Conservation (phyloP, 2,329 filamentous ascomycete species). For the Ophiostoma montium region DNA sequence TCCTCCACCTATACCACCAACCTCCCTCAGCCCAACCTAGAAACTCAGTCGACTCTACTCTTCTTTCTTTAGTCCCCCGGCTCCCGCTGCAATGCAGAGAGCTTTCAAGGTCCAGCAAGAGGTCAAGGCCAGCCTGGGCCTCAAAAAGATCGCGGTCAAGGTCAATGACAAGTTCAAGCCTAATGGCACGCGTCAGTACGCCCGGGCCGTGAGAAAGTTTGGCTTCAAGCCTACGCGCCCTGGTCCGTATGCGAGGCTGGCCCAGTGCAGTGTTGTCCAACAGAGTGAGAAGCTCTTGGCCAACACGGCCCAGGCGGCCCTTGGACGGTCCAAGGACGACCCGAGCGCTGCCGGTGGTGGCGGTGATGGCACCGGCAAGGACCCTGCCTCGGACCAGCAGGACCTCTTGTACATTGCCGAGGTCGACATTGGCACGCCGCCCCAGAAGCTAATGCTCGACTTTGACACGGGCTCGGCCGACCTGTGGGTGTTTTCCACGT, state of each 20-base stretch:
- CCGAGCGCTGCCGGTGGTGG: too few relatives aligned
- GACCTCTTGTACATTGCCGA: conserved; percentile 51
- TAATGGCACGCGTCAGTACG: conserved; percentile 49
- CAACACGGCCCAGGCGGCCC: background rate
- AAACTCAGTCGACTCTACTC: background rate
- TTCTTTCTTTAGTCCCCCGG: background rate
- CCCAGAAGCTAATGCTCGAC: conserved; percentile 46
- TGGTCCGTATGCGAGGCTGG: conserved; percentile 42
- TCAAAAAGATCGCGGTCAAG: conserved; percentile 34
- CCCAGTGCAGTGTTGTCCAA: conserved; percentile 30
- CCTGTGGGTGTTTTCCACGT: conserved; percentile 49
- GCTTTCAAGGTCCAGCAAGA: conserved; percentile 22
- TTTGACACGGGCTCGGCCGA: conserved; percentile 61
- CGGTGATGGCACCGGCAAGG: conserved; percentile 32
- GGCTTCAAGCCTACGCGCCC: conserved; percentile 19
- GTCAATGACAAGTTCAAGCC: conserved; percentile 45
- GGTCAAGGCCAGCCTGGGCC: conserved; percentile 21
- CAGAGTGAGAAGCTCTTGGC: background rate
- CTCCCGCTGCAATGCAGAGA: conserved; percentile 20
- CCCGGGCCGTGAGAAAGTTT: conserved; percentile 45
- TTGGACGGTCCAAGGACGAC: conserved; percentile 13
- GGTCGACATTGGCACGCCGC: conserved; percentile 49
- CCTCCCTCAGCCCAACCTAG: background rate
- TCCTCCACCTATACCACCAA: background rate
- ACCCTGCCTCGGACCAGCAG: conserved; percentile 49